Evolutionary conservation across 2,329 filamentous ascomycete species (phyloP).

Genomic region (Ophiocordyceps robertsii): DNA sequence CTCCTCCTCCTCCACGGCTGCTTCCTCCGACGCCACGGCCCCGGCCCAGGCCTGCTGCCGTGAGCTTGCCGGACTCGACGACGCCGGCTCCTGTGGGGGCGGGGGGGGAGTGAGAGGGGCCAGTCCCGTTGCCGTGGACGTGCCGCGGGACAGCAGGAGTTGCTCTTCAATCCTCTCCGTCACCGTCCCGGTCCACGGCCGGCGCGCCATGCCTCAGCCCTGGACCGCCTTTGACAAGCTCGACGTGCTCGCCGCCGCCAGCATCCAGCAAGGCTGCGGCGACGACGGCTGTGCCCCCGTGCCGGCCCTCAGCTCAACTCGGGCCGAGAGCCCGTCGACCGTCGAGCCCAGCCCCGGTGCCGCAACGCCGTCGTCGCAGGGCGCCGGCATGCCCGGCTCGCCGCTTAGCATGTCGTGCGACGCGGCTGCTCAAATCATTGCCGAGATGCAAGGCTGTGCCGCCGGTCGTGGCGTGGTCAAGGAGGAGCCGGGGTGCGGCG

Average conservation of each 20-base stretch:
- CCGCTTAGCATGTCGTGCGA: conserved; percentile 21
- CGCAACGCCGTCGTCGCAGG: conserved; percentile 7
- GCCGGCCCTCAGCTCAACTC: neutral
- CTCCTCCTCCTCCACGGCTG: neutral
- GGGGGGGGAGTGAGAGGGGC: neutral
- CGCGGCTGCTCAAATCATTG: conserved; percentile 22
- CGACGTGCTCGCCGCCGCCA: conserved; percentile 24
- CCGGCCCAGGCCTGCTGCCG: neutral
- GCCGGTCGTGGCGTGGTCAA: conserved; percentile 13
- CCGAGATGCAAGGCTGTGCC: conserved; percentile 22
- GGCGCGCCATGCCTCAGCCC: neutral
- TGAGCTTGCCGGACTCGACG: neutral
- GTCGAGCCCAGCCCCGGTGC: conserved; percentile 9
- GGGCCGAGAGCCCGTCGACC: conserved; percentile 10
- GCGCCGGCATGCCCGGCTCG: conserved; percentile 7
- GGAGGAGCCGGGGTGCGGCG: conserved; percentile 15
- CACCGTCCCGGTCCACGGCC: neutral
- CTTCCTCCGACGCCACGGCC: neutral
- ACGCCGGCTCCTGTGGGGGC: neutral
- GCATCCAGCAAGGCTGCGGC: conserved; percentile 14
- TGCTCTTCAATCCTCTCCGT: neutral
- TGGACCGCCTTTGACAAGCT: conserved; percentile 18
- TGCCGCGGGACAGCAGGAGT: neutral
- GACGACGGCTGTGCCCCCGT: conserved; percentile 5
- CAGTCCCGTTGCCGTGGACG: neutral